phyloP scores from a whole-genome alignment of 2,329 filamentous ascomycete genomes.

The Exophiala xenobiotica region DNA sequence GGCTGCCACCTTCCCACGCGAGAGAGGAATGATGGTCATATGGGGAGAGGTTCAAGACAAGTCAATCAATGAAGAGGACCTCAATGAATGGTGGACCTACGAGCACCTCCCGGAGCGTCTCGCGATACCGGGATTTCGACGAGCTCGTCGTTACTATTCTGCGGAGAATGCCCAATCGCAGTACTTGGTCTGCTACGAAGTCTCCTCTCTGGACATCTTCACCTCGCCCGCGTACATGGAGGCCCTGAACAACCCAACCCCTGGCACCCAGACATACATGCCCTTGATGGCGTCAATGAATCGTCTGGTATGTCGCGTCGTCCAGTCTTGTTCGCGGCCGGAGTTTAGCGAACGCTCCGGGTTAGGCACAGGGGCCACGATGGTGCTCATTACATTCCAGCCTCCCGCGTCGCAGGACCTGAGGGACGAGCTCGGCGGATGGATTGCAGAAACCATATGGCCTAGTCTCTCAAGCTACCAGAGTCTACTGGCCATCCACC shows the following conservation, averaged over 20 bases:
- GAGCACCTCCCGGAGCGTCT: slow-evolving; percentile 16
- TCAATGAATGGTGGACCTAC: slow-evolving; percentile 18
- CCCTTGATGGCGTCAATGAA: slow-evolving; percentile 14
- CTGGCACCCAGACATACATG: slow-evolving; percentile 10
- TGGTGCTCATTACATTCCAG: slow-evolving; percentile 8
- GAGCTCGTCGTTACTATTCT: slow-evolving; percentile 11
- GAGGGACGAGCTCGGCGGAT: slow-evolving; percentile 5
- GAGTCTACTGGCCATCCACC: slow-evolving; percentile 6
- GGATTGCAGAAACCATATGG: slow-evolving; percentile 8
- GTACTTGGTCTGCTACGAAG: slow-evolving; percentile 16
- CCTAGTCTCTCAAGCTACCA: slow-evolving; percentile 5
- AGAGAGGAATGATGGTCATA: slow-evolving; percentile 13
- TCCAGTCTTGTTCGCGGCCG: slow-evolving; percentile 8
- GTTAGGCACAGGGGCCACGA: slow-evolving; percentile 2
- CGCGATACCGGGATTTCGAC: slow-evolving; percentile 13
- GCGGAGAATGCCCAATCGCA: slow-evolving; percentile 10
- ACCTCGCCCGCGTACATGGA: slow-evolving; percentile 13
- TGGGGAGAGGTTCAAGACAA: slow-evolving; percentile 11
- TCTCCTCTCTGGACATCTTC: slow-evolving; percentile 12
- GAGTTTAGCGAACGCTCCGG: slow-evolving; percentile 6
- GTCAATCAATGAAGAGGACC: slow-evolving; percentile 9
- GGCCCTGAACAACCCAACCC: slow-evolving; percentile 12
- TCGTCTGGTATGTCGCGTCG: slow-evolving; percentile 9
- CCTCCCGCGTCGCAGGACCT: background rate
- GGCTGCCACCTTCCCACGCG: slow-evolving; percentile 7